Conservation (phyloP, 164 flowering plant genomes). For the Platanus orientalis region DNA sequence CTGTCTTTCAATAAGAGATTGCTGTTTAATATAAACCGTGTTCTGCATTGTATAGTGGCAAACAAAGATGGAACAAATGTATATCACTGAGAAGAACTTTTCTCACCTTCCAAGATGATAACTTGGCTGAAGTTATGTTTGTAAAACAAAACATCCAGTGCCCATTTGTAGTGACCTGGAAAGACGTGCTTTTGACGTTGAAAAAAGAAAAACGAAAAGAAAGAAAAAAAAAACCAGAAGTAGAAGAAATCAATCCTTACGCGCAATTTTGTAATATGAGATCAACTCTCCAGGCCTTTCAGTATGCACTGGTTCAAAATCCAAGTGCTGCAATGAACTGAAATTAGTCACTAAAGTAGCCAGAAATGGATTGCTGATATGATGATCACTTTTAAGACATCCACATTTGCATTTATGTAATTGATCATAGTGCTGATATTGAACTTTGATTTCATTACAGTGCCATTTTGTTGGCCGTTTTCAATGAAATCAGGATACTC, state of each 20-base stretch:
- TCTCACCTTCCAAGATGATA: constrained; percentile 90
- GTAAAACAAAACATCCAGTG: constrained; percentile 78
- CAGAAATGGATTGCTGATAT: background rate
- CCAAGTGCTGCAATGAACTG: constrained; percentile 64
- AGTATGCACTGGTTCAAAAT: constrained; percentile 61
- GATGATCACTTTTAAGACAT: background rate
- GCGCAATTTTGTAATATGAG: constrained; percentile 97
- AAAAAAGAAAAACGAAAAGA: constrained; percentile 6
- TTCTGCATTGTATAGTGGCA: background rate
- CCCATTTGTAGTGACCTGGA: constrained; percentile 96
- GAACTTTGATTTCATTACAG: background rate
- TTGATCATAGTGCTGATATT: background rate
- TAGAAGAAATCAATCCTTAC: constrained; percentile 37
- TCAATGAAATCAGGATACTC: background rate
- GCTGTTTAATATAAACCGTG: constrained; percentile 3
- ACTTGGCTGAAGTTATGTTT: constrained; percentile 77
- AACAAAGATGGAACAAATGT: background rate
- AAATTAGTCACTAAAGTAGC: constrained; percentile 16
- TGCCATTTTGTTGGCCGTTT: background rate
- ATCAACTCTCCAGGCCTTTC: constrained; percentile 91
- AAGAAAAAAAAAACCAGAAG: constrained; percentile 4
- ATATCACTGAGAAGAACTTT: constrained; percentile 1
- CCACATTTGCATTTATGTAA: background rate
- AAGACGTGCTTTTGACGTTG: constrained; percentile 7
- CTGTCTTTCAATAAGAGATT: constrained; percentile 36